phyloP scores from a whole-genome alignment of 2,329 filamentous ascomycete species.

The Didymella lethalis region DNA sequence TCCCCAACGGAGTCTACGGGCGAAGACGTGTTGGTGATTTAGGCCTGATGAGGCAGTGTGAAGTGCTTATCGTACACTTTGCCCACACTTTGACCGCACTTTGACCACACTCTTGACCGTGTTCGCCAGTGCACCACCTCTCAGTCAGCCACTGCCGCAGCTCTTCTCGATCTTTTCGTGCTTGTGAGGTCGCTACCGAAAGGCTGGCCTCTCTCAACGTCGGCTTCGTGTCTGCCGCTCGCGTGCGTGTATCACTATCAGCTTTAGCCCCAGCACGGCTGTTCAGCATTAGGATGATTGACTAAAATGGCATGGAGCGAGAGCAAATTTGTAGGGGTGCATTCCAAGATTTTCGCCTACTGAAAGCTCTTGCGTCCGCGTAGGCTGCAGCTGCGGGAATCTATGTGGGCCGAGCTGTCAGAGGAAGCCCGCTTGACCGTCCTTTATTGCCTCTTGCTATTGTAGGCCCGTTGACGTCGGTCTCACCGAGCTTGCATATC shows the following conservation, averaged over 20 bases:
- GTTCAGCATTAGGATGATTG: constrained; percentile 3
- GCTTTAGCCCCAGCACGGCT: background rate
- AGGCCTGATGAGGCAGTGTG: background rate
- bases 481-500: constrained; percentile 13
- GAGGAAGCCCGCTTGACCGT: constrained; percentile 3
- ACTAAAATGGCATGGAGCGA: constrained; percentile 11
- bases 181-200: constrained; percentile 1
- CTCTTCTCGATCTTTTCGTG: constrained; percentile 1
- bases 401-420: constrained; percentile 13
- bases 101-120: constrained; percentile 7
- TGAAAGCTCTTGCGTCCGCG: constrained; percentile 2
- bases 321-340: constrained; percentile 7
- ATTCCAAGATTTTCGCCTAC: background rate
- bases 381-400: constrained; percentile 8
- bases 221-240: constrained; percentile 12
- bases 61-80: constrained; percentile 7
- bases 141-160: constrained; percentile 16
- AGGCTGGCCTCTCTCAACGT: background rate
- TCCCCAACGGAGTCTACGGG: constrained; percentile 1
- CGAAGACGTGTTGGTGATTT: constrained; percentile 1
- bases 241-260: constrained; percentile 13
- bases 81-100: constrained; percentile 6
- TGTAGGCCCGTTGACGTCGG: constrained; percentile 5
- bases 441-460: constrained; percentile 4
- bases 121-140: background rate